These are phyloP conservation scores for Neckera pumila DNA, from an alignment of 225 moss, liverwort and hornwort species.

Conservation along the genomic window DNA sequence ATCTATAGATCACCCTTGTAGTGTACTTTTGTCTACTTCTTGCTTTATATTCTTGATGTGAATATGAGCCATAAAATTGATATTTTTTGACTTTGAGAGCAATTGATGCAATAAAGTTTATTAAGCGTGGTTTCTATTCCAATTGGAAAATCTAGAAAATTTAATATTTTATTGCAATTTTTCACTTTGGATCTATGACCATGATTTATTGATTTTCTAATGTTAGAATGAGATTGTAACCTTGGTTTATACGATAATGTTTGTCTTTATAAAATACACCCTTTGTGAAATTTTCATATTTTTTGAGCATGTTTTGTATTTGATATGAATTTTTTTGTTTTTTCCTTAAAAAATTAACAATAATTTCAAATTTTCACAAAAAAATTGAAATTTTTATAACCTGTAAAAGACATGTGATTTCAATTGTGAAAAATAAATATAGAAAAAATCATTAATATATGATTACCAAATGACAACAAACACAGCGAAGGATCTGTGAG, in stretches of 20 bases:
- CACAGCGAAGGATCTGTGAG: too few relatives aligned
- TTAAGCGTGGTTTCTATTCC: fast-evolving
- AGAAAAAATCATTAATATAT: too few relatives aligned
- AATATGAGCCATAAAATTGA: not conserved
- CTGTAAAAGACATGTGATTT: not conserved
- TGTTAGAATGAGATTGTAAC: not conserved
- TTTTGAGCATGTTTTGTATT: too few relatives aligned
- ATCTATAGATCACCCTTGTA: not conserved
- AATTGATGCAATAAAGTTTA: not conserved
- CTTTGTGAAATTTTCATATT: too few relatives aligned
- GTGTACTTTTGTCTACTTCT: not conserved
- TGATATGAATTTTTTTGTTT: too few relatives aligned
- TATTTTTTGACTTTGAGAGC: too few relatives aligned
- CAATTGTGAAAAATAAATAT: too few relatives aligned
- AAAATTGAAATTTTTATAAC: not conserved
- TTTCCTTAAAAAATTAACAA: too few relatives aligned
- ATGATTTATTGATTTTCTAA: not conserved
- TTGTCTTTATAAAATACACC: not conserved
- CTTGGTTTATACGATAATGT: not conserved
- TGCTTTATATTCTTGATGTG: not conserved
- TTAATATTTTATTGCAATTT: not conserved
- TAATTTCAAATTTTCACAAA: not conserved
- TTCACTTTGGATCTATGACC: not conserved
- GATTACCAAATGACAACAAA: too few relatives aligned
- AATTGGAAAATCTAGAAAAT: not conserved